phyloP scores from a whole-genome alignment of 495 filamentous ascomycete genomes.

The Aspergillus carlsbadensis region DNA sequence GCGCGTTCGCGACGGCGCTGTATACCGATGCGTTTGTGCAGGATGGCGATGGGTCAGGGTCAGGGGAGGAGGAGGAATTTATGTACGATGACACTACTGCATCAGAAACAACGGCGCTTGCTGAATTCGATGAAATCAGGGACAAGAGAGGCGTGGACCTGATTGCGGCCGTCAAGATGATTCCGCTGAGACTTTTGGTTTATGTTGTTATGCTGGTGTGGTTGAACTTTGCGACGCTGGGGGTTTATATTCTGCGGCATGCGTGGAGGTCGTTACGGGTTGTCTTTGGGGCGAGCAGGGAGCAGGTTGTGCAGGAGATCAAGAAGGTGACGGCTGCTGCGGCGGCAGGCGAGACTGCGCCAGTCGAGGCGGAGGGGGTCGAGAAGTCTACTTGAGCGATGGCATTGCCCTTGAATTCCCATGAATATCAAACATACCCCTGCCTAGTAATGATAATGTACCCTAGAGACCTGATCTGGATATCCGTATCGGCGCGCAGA shows the following conservation, averaged over 20 bases:
- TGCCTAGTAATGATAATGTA: background rate
- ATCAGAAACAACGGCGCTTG: background rate
- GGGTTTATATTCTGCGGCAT: constrained; percentile 18
- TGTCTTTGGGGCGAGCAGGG: background rate
- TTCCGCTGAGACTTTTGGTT: constrained; percentile 15
- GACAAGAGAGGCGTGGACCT: constrained; percentile 16
- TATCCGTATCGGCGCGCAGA: background rate
- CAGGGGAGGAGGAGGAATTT: background rate
- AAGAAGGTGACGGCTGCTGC: too few species aligned
- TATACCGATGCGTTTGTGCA: constrained; percentile 13
- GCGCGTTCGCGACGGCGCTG: constrained; percentile 7
- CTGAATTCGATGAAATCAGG: constrained; percentile 14
- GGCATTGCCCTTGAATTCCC: too few species aligned
- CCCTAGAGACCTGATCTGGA: background rate
- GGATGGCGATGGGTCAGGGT: background rate
- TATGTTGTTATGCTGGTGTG: constrained; percentile 15
- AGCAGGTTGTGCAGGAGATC: too few species aligned
- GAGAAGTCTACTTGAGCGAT: too few species aligned
- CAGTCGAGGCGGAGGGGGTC: too few species aligned
- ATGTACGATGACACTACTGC: too few species aligned
- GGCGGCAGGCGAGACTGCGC: too few species aligned
- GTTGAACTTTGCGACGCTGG: constrained; percentile 15
- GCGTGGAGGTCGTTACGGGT: constrained; percentile 14
- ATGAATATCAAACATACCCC: background rate
- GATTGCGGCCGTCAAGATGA: constrained; percentile 1